Evolutionary conservation across 768 basidiomycete genomes (phyloP).

Genomic region (Phlebiopsis gigantea): DNA sequence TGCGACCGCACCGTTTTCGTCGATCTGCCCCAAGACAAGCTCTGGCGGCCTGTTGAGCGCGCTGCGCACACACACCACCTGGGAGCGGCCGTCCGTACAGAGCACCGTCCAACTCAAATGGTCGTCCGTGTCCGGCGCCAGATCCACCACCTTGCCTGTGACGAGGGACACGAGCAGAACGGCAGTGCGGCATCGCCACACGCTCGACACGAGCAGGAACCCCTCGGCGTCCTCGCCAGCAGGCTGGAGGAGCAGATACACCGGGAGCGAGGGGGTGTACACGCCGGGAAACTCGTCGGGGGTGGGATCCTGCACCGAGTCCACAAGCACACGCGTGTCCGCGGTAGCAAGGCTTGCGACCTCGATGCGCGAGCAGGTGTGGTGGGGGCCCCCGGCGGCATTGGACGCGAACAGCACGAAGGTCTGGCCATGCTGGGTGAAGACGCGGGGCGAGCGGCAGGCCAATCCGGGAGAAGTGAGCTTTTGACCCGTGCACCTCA

Average conservation of each 20-base stretch:
- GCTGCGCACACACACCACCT: slow-evolving; percentile 46
- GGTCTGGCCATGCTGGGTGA: slow-evolving; percentile 21
- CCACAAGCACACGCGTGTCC: slow-evolving; percentile 31
- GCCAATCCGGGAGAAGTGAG: slow-evolving; percentile 41
- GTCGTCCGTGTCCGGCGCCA: slow-evolving; percentile 32
- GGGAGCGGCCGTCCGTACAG: slow-evolving; percentile 37
- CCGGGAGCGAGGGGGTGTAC: slow-evolving; percentile 45
- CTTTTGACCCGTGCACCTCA: slow-evolving; percentile 27
- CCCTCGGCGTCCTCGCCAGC: neutral
- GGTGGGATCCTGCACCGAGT: slow-evolving; percentile 34
- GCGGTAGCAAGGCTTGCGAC: slow-evolving; percentile 29
- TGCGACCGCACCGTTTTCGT: slow-evolving; percentile 11
- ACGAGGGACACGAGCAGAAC: slow-evolving; percentile 40
- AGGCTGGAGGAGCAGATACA: slow-evolving; percentile 34
- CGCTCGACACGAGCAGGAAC: slow-evolving; percentile 40
- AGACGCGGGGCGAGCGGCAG: slow-evolving; percentile 55
- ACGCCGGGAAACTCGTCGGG: slow-evolving; percentile 54
- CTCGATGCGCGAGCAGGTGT: slow-evolving; percentile 48
- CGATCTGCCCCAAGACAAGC: slow-evolving; percentile 41
- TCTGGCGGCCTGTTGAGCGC: slow-evolving; percentile 42
- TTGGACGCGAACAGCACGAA: slow-evolving; percentile 51
- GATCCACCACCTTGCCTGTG: slow-evolving; percentile 36
- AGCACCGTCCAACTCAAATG: slow-evolving; percentile 53
- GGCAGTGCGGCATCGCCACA: slow-evolving; percentile 50
- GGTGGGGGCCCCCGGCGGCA: slow-evolving; percentile 53